These are phyloP conservation scores for Metschnikowia corniflorae DNA, from an alignment of 805 yeast species.

Conservation along the genomic window DNA sequence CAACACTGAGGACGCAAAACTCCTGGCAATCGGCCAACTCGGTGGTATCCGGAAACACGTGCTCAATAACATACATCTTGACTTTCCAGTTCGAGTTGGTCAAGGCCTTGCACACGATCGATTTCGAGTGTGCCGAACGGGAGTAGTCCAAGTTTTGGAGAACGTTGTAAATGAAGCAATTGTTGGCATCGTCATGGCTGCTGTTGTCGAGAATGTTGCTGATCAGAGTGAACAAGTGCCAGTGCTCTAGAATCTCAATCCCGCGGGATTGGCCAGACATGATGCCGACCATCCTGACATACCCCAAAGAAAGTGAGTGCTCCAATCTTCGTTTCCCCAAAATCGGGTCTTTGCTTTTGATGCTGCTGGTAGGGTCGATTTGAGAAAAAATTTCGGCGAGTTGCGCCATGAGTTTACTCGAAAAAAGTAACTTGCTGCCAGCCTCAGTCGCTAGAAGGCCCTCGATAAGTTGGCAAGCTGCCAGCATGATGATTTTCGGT, in stretches of 20 bases:
- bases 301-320: conserved; percentile 68
- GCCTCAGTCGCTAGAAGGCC: conserved; percentile 57
- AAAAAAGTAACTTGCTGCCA: conserved; percentile 64
- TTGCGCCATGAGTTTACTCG: conserved; percentile 80
- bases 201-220: conserved; percentile 62
- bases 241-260: conserved; percentile 62
- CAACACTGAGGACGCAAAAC: conserved; percentile 54
- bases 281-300: conserved; percentile 73
- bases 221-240: conserved; percentile 82
- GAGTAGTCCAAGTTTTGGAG: conserved; percentile 61
- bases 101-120: conserved; percentile 62
- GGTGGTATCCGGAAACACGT: conserved; percentile 43
- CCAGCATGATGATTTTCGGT: conserved; percentile 57
- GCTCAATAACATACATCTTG: conserved; percentile 54
- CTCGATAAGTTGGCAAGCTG: conserved; percentile 73
- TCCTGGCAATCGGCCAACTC: conserved; percentile 31
- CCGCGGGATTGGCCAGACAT: conserved; percentile 63
- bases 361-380: conserved; percentile 74
- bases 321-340: conserved; percentile 59
- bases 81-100: conserved; percentile 50
- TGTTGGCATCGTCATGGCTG: conserved; percentile 23
- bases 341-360: conserved; percentile 69
- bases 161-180: conserved; percentile 54
- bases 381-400: conserved; percentile 87
- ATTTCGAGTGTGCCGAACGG: conserved; percentile 61